A percentile compares a stretch with the other conserved stretches of the same genome.
These are phyloP conservation scores for Bruguiera parviflora DNA, from an alignment of 345 rosid genomes.

Conservation along the genomic window DNA sequence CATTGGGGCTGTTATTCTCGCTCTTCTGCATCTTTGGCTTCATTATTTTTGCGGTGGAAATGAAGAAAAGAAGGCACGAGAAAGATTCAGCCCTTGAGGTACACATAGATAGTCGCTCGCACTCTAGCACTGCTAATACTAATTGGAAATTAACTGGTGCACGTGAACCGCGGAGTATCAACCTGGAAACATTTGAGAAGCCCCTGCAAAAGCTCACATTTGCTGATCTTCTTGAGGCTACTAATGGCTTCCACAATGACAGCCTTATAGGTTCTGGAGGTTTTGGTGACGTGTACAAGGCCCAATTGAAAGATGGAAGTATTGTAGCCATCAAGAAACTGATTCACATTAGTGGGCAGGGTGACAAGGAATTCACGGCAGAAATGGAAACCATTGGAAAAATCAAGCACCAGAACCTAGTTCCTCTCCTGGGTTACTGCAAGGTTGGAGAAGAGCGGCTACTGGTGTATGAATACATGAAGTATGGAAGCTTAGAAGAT, in stretches of 20 bases:
- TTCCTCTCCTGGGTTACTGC: conserved; percentile 89
- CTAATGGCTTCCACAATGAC: conserved; percentile 78
- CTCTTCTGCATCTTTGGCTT: conserved; percentile 67
- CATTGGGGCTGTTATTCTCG: conserved; percentile 80
- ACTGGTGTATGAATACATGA: conserved; percentile 93
- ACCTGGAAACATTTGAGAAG: conserved; percentile 80
- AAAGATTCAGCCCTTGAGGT: conserved; percentile 55
- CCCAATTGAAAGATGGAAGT: conserved; percentile 78
- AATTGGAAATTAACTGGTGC: conserved; percentile 68
- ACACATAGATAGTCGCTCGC: conserved; percentile 57
- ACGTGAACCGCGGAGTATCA: conserved; percentile 80
- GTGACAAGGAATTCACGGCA: conserved; percentile 88
- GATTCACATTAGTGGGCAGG: conserved; percentile 91
- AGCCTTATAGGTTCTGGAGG: conserved; percentile 94
- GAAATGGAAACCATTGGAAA: conserved; percentile 99
- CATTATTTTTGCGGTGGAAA: conserved; percentile 59
- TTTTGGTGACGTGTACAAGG: conserved; percentile 95
- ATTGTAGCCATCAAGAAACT: conserved; percentile 92
- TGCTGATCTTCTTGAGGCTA: conserved; percentile 90
- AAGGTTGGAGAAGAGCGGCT: conserved; percentile 90
- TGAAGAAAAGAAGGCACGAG: conserved; percentile 66
- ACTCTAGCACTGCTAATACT: conserved; percentile 62
- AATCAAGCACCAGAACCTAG: conserved; percentile 91
- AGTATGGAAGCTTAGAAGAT: conserved; percentile 88
- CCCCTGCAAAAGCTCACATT: conserved; percentile 79